Evolutionary conservation across 129 eudicot species (phyloP).

Genomic region (Artemisia tridentata): DNA sequence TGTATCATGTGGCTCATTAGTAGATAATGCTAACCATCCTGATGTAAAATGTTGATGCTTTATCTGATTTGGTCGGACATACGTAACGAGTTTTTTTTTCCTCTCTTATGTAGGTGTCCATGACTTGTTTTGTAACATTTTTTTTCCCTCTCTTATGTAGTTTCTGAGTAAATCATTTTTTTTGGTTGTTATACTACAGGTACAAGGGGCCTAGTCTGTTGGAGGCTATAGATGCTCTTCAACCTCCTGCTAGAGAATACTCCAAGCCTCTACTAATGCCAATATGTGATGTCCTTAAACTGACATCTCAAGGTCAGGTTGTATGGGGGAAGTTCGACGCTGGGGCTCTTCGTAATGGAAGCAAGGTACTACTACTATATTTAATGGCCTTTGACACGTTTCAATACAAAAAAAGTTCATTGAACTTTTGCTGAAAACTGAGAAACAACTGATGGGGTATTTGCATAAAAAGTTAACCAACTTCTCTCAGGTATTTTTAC

Average conservation of each 20-base stretch:
- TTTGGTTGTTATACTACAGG: slow-evolving; percentile 48
- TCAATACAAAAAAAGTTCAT: too few relatives aligned
- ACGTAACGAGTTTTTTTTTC: neutral
- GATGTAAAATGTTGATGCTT: slow-evolving; percentile 7
- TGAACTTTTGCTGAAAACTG: too few relatives aligned
- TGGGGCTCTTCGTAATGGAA: slow-evolving; percentile 85
- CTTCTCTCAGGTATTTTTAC: too few relatives aligned
- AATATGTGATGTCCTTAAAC: slow-evolving; percentile 73
- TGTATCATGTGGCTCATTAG: slow-evolving; percentile 1
- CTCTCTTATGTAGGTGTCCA: too few relatives aligned
- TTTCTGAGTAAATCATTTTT: neutral
- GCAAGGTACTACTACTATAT: slow-evolving; percentile 46
- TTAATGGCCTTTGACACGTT: slow-evolving; percentile 2
- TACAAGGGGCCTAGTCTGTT: slow-evolving; percentile 67
- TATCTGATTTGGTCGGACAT: neutral
- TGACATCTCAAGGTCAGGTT: slow-evolving; percentile 79
- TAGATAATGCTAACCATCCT: neutral
- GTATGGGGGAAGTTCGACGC: slow-evolving; percentile 83
- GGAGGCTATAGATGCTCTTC: slow-evolving; percentile 80
- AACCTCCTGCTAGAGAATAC: slow-evolving; percentile 78
- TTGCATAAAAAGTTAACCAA: neutral
- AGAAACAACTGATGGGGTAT: too few relatives aligned
- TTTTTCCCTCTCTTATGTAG: too few relatives aligned
- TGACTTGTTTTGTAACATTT: neutral
- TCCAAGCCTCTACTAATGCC: slow-evolving; percentile 88